Evolutionary conservation across 129 eudicot species (phyloP).

Genomic region (Artemisia annua): DNA sequence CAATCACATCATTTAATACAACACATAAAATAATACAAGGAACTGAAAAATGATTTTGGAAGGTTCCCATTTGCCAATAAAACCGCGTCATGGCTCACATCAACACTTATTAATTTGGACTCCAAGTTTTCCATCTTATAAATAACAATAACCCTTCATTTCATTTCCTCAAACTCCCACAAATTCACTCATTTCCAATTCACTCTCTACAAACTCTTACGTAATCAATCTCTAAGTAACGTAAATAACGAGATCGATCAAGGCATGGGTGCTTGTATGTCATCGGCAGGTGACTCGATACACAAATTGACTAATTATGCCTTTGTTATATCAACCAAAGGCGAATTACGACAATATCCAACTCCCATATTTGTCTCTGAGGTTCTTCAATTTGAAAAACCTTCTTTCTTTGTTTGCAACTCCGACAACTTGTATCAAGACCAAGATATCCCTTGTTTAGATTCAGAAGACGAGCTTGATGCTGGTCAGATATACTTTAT

Average conservation of each 20-base stretch:
- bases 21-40: background rate
- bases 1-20: background rate
- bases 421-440: conserved; percentile 60
- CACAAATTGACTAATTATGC: conserved; percentile 20
- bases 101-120: background rate
- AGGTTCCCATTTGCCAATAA: background rate
- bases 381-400: conserved; percentile 34
- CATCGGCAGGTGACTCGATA: conserved; percentile 26
- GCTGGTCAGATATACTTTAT: conserved; percentile 64
- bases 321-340: conserved; percentile 36
- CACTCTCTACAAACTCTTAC: background rate
- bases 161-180: background rate
- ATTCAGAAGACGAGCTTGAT: conserved; percentile 39
- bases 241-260: too few relatives aligned
- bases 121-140: background rate
- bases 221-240: background rate
- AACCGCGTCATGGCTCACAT: background rate
- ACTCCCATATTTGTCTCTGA: conserved; percentile 43
- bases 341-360: conserved; percentile 40
- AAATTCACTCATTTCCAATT: background rate
- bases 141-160: background rate
- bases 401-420: conserved; percentile 50
- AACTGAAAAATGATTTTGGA: background rate
- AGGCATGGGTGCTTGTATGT: conserved; percentile 53
- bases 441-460: conserved; percentile 41